phyloP scores from a whole-genome alignment of 108 stramenopile genomes.

The Cylindrotheca fusiformis region DNA sequence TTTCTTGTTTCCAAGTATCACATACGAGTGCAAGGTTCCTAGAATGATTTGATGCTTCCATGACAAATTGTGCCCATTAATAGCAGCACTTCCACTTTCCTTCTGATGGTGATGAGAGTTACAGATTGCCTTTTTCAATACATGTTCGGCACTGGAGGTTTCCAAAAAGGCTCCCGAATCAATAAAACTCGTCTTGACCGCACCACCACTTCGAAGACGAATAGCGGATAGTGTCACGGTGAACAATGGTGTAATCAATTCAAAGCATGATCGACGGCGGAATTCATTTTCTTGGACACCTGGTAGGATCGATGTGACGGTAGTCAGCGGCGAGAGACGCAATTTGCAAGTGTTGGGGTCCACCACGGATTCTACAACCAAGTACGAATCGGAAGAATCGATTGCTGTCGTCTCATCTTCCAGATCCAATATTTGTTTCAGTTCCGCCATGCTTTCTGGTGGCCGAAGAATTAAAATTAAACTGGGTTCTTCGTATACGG shows the following conservation, averaged over 20 bases:
- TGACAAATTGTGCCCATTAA: conserved; percentile 15
- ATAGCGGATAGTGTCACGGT: conserved; percentile 61
- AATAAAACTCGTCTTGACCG: conserved; percentile 12
- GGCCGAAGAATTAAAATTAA: conserved; percentile 56
- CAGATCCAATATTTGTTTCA: conserved; percentile 42
- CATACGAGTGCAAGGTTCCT: conserved; percentile 75
- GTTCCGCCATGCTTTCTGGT: conserved; percentile 50
- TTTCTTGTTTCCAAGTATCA: conserved; percentile 59
- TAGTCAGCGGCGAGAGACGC: conserved; percentile 73
- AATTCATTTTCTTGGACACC: conserved; percentile 21
- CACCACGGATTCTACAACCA: conserved; percentile 68
- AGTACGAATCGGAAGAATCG: conserved; percentile 31
- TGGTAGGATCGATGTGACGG: conserved; percentile 49
- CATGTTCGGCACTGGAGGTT: conserved; percentile 43
- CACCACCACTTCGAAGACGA: conserved; percentile 16
- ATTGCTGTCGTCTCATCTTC: conserved; percentile 22
- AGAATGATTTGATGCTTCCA: conserved; percentile 80
- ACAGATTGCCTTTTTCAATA: conserved; percentile 49
- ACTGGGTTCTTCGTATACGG: conserved; percentile 50
- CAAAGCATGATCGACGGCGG: conserved; percentile 59
- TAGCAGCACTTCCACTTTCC: no score
- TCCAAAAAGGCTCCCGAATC: conserved; percentile 50
- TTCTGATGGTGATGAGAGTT: conserved; percentile 35
- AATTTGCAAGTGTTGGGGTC: conserved; percentile 76
- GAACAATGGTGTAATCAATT: conserved; percentile 64